Percentiles rank a stretch among this genome's conserved stretches.
Conservation (phyloP, 106 monocot genomes). For the Dendrobium nobile region DNA sequence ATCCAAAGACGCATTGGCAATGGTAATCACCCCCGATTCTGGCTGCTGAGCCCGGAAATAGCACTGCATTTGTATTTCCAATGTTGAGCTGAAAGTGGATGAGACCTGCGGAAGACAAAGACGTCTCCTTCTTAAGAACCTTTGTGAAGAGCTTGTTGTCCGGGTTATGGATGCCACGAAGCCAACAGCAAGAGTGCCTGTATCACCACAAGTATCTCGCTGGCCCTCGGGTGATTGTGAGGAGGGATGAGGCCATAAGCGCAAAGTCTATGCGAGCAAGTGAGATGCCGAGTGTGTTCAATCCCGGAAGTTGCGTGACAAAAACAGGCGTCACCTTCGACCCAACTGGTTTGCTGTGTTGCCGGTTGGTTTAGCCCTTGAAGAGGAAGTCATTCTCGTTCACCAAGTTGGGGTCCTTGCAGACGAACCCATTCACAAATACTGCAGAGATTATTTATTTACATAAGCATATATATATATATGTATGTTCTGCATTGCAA, state of each 20-base stretch:
- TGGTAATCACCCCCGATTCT: slow-evolving; percentile 3
- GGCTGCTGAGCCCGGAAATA: slow-evolving; percentile 48
- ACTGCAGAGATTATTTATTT: background rate
- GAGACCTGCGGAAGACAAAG: slow-evolving; percentile 83
- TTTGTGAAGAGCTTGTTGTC: slow-evolving; percentile 36
- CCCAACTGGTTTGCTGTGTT: slow-evolving; percentile 48
- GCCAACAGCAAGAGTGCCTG: slow-evolving; percentile 52
- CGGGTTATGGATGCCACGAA: slow-evolving; percentile 40
- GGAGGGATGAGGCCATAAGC: slow-evolving; percentile 52
- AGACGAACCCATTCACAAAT: slow-evolving; percentile 16
- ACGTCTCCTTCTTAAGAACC: slow-evolving; percentile 39
- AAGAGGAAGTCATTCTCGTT: slow-evolving; percentile 60
- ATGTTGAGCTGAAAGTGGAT: slow-evolving; percentile 67
- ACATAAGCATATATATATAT: background rate
- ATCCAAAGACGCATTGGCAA: slow-evolving; percentile 7
- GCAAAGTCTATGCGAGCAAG: slow-evolving; percentile 55
- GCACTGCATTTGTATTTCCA: slow-evolving; percentile 22
- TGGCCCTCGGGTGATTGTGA: slow-evolving; percentile 76
- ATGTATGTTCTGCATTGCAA: too few species aligned
- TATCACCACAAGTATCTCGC: slow-evolving; percentile 54
- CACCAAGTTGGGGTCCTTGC: slow-evolving; percentile 35
- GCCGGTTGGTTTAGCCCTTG: slow-evolving; percentile 34
- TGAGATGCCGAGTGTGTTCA: slow-evolving; percentile 84
- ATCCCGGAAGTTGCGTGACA: slow-evolving; percentile 13
- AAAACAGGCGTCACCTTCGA: slow-evolving; percentile 45